Evolutionary conservation across 805 yeast species (phyloP), one percentile per base, ranked within the genome.

Genomic region (Nakazawaea pomicola): DNA sequence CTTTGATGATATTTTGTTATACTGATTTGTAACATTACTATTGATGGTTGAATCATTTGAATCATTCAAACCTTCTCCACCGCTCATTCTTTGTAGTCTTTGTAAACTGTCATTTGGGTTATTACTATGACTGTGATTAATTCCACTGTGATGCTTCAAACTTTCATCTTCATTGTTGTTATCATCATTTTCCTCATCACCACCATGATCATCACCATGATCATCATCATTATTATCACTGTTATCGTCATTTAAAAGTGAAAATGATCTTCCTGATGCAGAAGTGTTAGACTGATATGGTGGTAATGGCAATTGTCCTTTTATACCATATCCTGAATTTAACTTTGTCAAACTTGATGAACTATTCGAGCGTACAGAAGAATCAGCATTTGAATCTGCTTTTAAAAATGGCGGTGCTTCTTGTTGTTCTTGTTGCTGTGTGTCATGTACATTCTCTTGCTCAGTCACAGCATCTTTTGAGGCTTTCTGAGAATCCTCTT

Each of bases 271-370:
- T 10, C 25, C 25, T 7, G 25, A 23, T 11, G 30, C 38, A 5
- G 38, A 36, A 15, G 35, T 33, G 29, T 42, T 42, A 6, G 41
- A 37, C 29, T 42, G 45, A 33, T 17, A 42, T n/a, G 45, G 45
- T 8, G 41, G 45, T 28, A 42, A 37, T 16, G 45, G 45, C 28
- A 33, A 36, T 37, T 41, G 44, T 36, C 14, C 30, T 11, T 33
- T 37, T 18, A 33, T 33, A 20, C 29, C 37, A 27, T 33, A 33
- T 17, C 41, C 37, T n/a, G 41, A 33, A 20, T 15, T 32, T 5
- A 32, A 25, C 20, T 19, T 27, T n/a, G 16, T 23, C n/a, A 36
- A 31, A 30, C 15, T 8, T 6, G 43, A 20, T 7, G 36, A 32
- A 36, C 14, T 25, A n/a, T 23, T 18, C 14, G 31, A 31, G 11